phyloP scores from a whole-genome alignment of 139 green algal species.

The Deuterostichococcus epilithicus region DNA sequence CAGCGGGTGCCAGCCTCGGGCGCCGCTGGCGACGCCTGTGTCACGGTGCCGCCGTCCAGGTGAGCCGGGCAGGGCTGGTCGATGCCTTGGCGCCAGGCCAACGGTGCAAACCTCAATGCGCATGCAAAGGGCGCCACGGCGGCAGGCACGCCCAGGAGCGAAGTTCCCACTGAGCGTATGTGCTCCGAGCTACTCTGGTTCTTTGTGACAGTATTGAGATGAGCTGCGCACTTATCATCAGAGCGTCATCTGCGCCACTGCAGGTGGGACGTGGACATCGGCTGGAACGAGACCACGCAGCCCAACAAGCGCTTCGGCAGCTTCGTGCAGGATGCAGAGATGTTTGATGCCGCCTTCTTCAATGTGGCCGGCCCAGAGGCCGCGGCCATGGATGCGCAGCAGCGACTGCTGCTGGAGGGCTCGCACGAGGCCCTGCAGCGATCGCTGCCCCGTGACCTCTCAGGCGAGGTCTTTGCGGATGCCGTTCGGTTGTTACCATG shows the following conservation, averaged over 20 bases:
- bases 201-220: not conserved
- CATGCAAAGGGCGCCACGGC: not conserved
- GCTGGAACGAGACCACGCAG: not conserved
- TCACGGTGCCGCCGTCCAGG: constrained; percentile 29
- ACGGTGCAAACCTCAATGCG: not conserved
- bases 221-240: not conserved
- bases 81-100: not conserved
- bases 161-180: not conserved
- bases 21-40: constrained; percentile 9
- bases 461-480: not conserved
- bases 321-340: constrained; percentile 38
- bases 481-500: not conserved
- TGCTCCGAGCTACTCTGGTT: not conserved
- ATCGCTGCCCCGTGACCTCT: not conserved
- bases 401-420: constrained; percentile 64
- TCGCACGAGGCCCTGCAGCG: constrained; percentile 11
- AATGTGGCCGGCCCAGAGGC: constrained; percentile 54
- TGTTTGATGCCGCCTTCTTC: constrained; percentile 75
- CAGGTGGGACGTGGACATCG: constrained; percentile 57
- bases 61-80: not conserved
- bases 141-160: not conserved
- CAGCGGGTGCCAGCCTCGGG: not conserved
- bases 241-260: not conserved
- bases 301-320: constrained; percentile 43
- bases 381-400: constrained; percentile 69